phyloP scores from a whole-genome alignment of 2,329 filamentous ascomycete genomes.

The Aspergillus niger region DNA sequence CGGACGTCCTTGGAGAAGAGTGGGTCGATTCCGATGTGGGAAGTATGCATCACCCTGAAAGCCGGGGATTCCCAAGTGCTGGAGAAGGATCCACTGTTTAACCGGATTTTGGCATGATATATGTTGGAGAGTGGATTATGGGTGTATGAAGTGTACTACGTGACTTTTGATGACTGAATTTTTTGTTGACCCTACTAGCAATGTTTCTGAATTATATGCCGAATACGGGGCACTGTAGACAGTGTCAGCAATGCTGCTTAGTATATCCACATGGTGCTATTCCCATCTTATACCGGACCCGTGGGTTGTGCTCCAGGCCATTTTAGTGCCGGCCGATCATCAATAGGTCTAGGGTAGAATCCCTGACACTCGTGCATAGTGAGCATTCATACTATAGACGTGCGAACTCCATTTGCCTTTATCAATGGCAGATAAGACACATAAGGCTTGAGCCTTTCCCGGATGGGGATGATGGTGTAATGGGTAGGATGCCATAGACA shows the following conservation, averaged over 20 bases:
- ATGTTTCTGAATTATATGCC: too few relatives aligned
- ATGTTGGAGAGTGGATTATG: background rate
- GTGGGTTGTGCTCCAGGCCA: background rate
- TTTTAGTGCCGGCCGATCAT: background rate
- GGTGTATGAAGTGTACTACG: too few relatives aligned
- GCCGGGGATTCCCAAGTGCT: background rate
- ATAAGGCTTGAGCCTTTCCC: too few relatives aligned
- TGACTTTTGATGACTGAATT: too few relatives aligned
- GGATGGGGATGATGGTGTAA: too few relatives aligned
- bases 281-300: background rate
- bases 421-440: too few relatives aligned
- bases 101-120: background rate
- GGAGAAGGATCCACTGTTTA: background rate
- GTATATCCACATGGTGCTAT: background rate
- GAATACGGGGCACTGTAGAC: background rate
- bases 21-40: background rate
- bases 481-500: too few relatives aligned
- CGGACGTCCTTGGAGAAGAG: background rate
- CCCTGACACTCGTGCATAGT: background rate
- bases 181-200: too few relatives aligned
- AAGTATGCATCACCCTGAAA: conserved; percentile 1
- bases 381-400: too few relatives aligned
- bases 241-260: conserved; percentile 1
- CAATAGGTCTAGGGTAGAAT: background rate
- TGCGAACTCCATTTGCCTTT: too few relatives aligned